Evolutionary conservation across 148 eudicot genomes (phyloP), one percentile per base, ranked within the genome.

Genomic region (Amaranthus palmeri): DNA sequence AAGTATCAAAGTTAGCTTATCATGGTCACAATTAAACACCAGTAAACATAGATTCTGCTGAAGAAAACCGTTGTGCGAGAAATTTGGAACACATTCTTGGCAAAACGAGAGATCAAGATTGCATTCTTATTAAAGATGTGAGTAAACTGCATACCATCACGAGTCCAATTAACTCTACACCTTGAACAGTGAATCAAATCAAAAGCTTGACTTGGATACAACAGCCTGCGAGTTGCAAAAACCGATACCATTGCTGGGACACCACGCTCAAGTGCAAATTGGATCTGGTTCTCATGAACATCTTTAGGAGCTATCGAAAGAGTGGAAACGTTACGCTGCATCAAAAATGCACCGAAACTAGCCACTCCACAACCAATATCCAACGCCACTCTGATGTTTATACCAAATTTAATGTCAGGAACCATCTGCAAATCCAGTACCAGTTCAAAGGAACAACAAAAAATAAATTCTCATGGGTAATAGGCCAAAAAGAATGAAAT

Each of bases 191-290:
- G 96, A 68, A 91, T 81, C 57, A 91, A 75, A 77, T 91, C 92
- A 81, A 86, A 91, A 57, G 86, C 96, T 76, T 91, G 96, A 75
- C 96, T 91, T 50, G 93, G 93, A 77, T 85, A 90, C 54, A 79
- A 54, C 71, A 90, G 76, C 6, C 92, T 87, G 18, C 52, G 86
- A 54, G 88, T 84, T 44, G 84, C 82, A 79, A 90, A 90, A 48
- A 73, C 88, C 49, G 90, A 83, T 43, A 90, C 50, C 89, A 90
- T 88, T 47, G 96, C 93, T 72, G 92, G 96, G 48, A 90, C 88
- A 47, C 93, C 96, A 67, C 93, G 86, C 77, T 91, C 93, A 15
- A 91, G 81, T 15, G 96, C 96, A 74, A 88, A 81, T 15, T 86
- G 92, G 65, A 90, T 82, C 72, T 82, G 89, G 69, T 90, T 90